Conservation (phyloP, 2,329 filamentous ascomycete genomes). For the Calonectria montana region DNA sequence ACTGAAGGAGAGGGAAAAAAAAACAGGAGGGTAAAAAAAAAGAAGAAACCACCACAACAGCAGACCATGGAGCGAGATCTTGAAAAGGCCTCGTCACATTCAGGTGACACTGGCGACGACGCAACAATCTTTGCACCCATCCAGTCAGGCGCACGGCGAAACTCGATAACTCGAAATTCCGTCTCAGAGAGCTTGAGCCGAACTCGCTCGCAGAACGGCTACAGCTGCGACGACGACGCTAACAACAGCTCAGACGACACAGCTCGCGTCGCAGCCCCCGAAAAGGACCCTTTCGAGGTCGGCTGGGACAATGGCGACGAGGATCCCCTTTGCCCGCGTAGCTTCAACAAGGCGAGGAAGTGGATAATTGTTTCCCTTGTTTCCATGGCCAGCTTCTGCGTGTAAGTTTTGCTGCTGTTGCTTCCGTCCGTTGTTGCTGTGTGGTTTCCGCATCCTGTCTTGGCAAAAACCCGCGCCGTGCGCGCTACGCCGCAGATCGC, state of each 20-base stretch:
- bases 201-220: slow-evolving; percentile 57
- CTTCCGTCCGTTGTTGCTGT: neutral
- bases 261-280: slow-evolving; percentile 15
- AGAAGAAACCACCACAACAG: neutral
- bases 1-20: neutral
- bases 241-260: slow-evolving; percentile 24
- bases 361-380: slow-evolving; percentile 85
- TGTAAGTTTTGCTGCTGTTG: slow-evolving; percentile 70
- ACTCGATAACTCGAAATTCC: slow-evolving; percentile 18
- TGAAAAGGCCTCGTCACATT: slow-evolving; percentile 38
- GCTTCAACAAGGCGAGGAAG: slow-evolving; percentile 72
- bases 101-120: slow-evolving; percentile 15
- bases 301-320: slow-evolving; percentile 76
- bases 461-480: neutral
- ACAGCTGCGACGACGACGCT: slow-evolving; percentile 53
- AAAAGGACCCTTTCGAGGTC: slow-evolving; percentile 72
- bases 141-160: slow-evolving; percentile 12
- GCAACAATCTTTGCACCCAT: slow-evolving; percentile 31
- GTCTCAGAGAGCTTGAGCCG: slow-evolving; percentile 33
- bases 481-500: neutral
- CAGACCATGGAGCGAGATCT: slow-evolving; percentile 38
- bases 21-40: neutral
- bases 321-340: slow-evolving; percentile 81
- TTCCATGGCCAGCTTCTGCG: slow-evolving; percentile 80
- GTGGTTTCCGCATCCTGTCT: slow-evolving; percentile 7